Evolutionary conservation across 106 monocot species (phyloP).

Genomic region (Allium fistulosum): DNA sequence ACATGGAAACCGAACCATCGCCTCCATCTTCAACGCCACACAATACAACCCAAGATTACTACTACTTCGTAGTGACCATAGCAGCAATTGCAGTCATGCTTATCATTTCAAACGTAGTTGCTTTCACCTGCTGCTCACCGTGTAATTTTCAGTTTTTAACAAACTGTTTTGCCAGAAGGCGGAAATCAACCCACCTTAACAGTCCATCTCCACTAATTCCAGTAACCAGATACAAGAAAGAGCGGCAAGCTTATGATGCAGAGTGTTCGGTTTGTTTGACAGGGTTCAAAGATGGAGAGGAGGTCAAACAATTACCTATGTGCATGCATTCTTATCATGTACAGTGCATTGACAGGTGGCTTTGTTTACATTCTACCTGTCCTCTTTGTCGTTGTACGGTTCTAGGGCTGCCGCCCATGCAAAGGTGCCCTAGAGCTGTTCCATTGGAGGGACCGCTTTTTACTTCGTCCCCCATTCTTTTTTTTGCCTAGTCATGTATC

Average conservation of each 20-base stretch:
- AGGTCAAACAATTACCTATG: slow-evolving; percentile 9
- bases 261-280: slow-evolving; percentile 20
- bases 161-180: neutral
- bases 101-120: neutral
- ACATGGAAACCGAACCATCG: neutral
- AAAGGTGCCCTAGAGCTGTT: neutral
- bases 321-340: slow-evolving; percentile 20
- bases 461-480: neutral
- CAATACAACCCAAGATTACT: neutral
- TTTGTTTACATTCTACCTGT: slow-evolving; percentile 14
- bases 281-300: slow-evolving; percentile 8
- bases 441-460: neutral
- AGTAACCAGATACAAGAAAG: slow-evolving; percentile 3
- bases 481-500: too few relatives aligned
- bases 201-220: slow-evolving; percentile 1
- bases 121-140: slow-evolving; percentile 4
- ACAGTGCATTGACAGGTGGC: slow-evolving; percentile 22
- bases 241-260: neutral
- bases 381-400: slow-evolving; percentile 10
- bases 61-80: slow-evolving; percentile 3
- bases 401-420: neutral
- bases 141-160: neutral
- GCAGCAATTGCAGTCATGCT: slow-evolving; percentile 5
- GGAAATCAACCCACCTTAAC: neutral
- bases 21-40: neutral